Evolutionary conservation across 148 eudicot species (phyloP).

Genomic region (Rhododendron ferrugineum): DNA sequence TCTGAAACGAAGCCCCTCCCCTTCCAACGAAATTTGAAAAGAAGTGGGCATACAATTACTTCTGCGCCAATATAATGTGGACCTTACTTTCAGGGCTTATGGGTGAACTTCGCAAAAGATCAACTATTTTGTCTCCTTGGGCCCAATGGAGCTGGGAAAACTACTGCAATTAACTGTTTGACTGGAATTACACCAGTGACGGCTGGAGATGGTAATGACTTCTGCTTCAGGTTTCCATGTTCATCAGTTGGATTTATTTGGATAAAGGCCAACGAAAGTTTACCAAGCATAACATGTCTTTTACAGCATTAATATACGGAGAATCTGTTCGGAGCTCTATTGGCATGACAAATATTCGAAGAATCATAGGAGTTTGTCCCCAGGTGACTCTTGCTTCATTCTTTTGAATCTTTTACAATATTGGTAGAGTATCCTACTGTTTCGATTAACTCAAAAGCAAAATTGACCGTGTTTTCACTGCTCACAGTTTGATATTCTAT

Average conservation of each 20-base stretch:
- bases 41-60: not conserved
- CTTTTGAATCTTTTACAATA: not conserved
- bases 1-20: not conserved
- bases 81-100: slow-evolving; percentile 51
- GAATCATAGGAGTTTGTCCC: slow-evolving; percentile 82
- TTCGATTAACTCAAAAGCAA: not conserved
- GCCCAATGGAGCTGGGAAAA: slow-evolving; percentile 98
- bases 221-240: slow-evolving; percentile 8
- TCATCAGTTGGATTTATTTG: not conserved
- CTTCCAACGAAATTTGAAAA: not conserved
- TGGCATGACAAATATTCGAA: slow-evolving; percentile 80
- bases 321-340: slow-evolving; percentile 64
- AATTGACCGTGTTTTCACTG: slow-evolving; percentile 7
- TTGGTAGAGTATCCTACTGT: not conserved
- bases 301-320: slow-evolving; percentile 70
- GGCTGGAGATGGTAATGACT: slow-evolving; percentile 76
- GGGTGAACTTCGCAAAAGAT: slow-evolving; percentile 78
- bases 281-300: not conserved
- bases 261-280: not conserved
- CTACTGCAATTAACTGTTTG: slow-evolving; percentile 83
- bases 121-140: slow-evolving; percentile 94
- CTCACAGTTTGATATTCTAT: slow-evolving; percentile 77
- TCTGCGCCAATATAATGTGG: not conserved
- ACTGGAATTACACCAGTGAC: slow-evolving; percentile 87
- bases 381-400: slow-evolving; percentile 44